Percentiles rank a stretch among this genome's conserved stretches.
phyloP scores from a whole-genome alignment of 2,329 filamentous ascomycete genomes.

The Trichophyton rubrum region DNA sequence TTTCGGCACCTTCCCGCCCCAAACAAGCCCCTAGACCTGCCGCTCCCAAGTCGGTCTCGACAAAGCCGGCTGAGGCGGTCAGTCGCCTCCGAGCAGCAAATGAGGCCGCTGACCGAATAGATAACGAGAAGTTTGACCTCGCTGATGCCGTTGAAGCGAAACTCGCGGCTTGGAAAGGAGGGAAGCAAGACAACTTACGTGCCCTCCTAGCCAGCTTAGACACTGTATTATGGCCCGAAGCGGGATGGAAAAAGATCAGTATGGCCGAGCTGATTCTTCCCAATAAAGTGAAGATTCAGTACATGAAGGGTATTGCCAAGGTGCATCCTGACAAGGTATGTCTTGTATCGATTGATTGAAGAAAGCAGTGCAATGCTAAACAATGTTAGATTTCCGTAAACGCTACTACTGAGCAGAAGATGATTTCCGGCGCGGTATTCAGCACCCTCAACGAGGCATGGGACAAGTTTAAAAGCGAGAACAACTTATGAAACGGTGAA shows the following conservation, averaged over 20 bases:
- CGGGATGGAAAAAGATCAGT: constrained; percentile 93
- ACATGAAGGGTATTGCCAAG: constrained; percentile 99
- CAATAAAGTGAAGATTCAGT: constrained; percentile 90
- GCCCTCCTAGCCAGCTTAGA: constrained; percentile 80
- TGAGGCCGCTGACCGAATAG: constrained; percentile 67
- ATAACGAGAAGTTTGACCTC: constrained; percentile 86
- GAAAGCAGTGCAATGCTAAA: not conserved
- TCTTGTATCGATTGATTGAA: constrained; percentile 13
- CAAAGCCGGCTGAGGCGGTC: constrained; percentile 61
- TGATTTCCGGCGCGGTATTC: constrained; percentile 55
- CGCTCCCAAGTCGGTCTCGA: constrained; percentile 19
- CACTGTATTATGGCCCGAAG: constrained; percentile 76
- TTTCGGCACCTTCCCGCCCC: constrained; percentile 21
- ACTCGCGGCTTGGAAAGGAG: constrained; percentile 70
- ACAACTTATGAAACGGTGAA: constrained; percentile 37
- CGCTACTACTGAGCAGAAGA: constrained; percentile 54
- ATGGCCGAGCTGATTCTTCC: constrained; percentile 87
- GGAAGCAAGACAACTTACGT: constrained; percentile 83
- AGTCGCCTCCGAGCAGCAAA: constrained; percentile 72
- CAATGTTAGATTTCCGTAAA: constrained; percentile 43
- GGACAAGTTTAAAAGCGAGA: constrained; percentile 56
- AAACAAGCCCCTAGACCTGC: constrained; percentile 30
- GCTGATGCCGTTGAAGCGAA: constrained; percentile 72
- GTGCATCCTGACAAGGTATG: constrained; percentile 97
- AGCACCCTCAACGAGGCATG: constrained; percentile 54